phyloP scores from a whole-genome alignment of 208 protist genomes.

The Leishmania turanica region DNA sequence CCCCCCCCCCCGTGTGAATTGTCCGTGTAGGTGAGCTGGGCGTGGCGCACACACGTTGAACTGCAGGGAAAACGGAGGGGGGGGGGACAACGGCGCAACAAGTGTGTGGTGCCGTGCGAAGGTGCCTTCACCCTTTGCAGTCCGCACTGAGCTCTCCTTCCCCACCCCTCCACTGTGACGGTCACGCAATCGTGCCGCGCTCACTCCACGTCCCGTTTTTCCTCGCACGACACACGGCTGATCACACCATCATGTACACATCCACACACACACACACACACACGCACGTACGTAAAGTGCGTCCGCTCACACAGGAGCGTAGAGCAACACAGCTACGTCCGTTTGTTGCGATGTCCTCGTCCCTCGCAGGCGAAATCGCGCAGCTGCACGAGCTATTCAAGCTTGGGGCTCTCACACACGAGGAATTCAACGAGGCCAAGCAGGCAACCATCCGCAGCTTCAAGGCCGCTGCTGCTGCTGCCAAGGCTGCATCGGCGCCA shows the following conservation, averaged over 20 bases:
- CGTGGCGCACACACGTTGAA: not conserved
- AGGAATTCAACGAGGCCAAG: slow-evolving; percentile 72
- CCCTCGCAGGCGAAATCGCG: slow-evolving; percentile 51
- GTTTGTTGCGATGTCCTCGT: slow-evolving; percentile 23
- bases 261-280: too few relatives aligned
- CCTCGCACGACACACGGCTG: not conserved
- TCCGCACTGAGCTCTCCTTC: not conserved
- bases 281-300: not conserved
- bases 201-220: not conserved
- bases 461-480: not conserved
- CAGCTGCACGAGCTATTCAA: slow-evolving; percentile 63
- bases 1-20: not conserved
- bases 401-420: slow-evolving; percentile 49
- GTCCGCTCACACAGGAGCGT: not conserved
- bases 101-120: not conserved
- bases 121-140: not conserved
- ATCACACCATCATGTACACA: slow-evolving; percentile 14
- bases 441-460: slow-evolving; percentile 37
- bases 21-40: not conserved
- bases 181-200: not conserved
- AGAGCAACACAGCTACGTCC: not conserved
- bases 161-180: not conserved
- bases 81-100: too few relatives aligned
- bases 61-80: not conserved
- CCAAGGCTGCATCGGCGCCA: not conserved